Percentiles rank a stretch among this genome's conserved stretches.
Evolutionary conservation across 805 yeast genomes (phyloP).

Genomic region (Suhomyces sp.): DNA sequence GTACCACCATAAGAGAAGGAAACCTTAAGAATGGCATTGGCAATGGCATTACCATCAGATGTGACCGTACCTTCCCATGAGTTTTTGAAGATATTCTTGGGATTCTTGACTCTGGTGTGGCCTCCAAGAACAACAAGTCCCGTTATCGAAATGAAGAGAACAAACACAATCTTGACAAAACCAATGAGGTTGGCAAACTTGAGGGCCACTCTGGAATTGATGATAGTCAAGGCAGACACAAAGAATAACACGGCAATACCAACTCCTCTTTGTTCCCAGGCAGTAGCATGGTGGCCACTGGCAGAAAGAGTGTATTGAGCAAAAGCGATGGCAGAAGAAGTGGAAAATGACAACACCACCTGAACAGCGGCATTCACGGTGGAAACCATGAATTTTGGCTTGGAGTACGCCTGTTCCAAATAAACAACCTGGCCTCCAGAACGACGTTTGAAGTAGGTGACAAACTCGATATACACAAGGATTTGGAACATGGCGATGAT

Average conservation of each 20-base stretch:
- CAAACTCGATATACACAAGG: constrained; percentile 41
- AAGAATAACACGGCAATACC: constrained; percentile 32
- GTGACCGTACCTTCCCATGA: constrained; percentile 41
- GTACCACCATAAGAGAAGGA: constrained; percentile 45
- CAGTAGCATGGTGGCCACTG: constrained; percentile 25
- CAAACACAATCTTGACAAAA: constrained; percentile 32
- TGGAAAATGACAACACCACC: constrained; percentile 36
- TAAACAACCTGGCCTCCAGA: constrained; percentile 41
- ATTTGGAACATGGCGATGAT: constrained; percentile 38
- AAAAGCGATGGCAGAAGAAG: constrained; percentile 38
- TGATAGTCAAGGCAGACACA: constrained; percentile 20
- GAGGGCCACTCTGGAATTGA: constrained; percentile 28
- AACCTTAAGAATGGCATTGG: constrained; percentile 44
- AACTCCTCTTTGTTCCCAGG: constrained; percentile 39
- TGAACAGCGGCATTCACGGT: constrained; percentile 39
- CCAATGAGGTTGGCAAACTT: constrained; percentile 34
- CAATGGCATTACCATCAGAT: constrained; percentile 40
- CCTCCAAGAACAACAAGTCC: constrained; percentile 40
- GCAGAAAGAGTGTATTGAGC: constrained; percentile 34
- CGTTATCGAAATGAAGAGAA: constrained; percentile 32
- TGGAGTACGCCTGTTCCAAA: constrained; percentile 39
- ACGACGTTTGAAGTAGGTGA: constrained; percentile 36
- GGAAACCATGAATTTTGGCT: constrained; percentile 34
- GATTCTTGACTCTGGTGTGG: constrained; percentile 30
- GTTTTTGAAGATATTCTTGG: constrained; percentile 34